Evolutionary conservation across 441 rosid species (phyloP), one percentile per base, ranked within the genome.

Genomic region (Monsonia emarginata): DNA sequence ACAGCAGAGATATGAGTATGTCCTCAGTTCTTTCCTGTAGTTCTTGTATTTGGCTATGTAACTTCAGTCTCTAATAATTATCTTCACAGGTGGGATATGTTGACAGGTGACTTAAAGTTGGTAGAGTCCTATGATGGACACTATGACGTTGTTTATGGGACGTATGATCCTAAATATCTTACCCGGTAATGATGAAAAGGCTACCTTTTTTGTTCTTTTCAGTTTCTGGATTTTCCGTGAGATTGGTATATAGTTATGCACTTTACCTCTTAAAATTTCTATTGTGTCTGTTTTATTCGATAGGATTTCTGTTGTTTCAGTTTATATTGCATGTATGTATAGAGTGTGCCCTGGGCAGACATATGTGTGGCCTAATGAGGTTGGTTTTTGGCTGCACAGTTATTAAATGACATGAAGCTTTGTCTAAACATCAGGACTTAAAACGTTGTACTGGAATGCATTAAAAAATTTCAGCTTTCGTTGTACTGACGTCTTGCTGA

Each of bases 1-100:
- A 40, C 95, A 76, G 42, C 86, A 68, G 63, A 86, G 99, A 95
- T 89, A 95, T 3, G 97, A 95, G 99, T 91, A 85, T 82, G 97
- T 63, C 50, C 68, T 68, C 67, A 64, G 57, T 61, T 59, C 1
- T 71, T 46, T 67, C 72, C 16, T 26, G 61, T 42, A 69, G 48
- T 67, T 68, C 58, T 67, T 25, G 36, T 36, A 5, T 60, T 61
- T 59, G 67, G 61, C 65, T 73, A 27, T 71, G 52, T 24, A 58
- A 42, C 59, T 69, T 81, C 44, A 65, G 42, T 77, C 71, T 68
- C 72, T 75, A 67, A 70, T 65, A 66, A 70, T 52, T 74, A 70
- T 65, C 73, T 64, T 71, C 76, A 67, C 91, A 95, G 99, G 87
- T 95, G 99, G 99, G 99, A 95, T 82, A 79, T 84, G 74, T 82